phyloP scores from a whole-genome alignment of 179 eudicot species.

The Carnegiea gigantea region DNA sequence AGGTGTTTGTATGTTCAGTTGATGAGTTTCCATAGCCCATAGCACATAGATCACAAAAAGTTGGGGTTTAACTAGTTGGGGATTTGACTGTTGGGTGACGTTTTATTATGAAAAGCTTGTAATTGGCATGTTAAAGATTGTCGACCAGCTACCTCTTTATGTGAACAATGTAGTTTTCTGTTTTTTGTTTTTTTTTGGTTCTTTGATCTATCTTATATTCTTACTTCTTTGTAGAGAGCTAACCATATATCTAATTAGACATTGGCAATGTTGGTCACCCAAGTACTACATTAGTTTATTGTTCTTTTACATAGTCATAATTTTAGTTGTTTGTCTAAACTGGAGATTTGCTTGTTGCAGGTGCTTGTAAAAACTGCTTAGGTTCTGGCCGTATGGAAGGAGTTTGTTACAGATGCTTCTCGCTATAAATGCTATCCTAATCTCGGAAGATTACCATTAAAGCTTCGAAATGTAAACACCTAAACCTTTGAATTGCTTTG shows the following conservation, averaged over 20 bases:
- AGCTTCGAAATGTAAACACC: slow-evolving; percentile 59
- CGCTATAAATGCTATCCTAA: slow-evolving; percentile 75
- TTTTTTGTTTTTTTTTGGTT: neutral
- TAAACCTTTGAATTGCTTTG: no score
- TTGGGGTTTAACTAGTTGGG: slow-evolving; percentile 72
- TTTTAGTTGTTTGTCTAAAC: slow-evolving; percentile 13
- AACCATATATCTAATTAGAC: neutral
- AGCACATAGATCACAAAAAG: slow-evolving; percentile 67
- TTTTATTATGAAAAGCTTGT: slow-evolving; percentile 82
- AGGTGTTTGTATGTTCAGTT: slow-evolving; percentile 67
- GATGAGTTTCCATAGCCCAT: slow-evolving; percentile 81
- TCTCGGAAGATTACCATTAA: slow-evolving; percentile 87
- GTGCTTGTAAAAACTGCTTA: slow-evolving; percentile 73
- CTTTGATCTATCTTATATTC: neutral
- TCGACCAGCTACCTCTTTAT: slow-evolving; percentile 76
- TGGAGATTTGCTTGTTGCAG: neutral
- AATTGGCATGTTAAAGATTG: slow-evolving; percentile 67
- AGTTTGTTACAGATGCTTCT: slow-evolving; percentile 81
- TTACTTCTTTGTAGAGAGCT: neutral
- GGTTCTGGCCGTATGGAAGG: slow-evolving; percentile 66
- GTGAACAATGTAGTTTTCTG: slow-evolving; percentile 31
- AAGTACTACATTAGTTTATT: neutral
- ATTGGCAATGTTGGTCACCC: neutral
- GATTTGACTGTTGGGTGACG: slow-evolving; percentile 87
- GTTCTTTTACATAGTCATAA: slow-evolving; percentile 7